phyloP scores from a whole-genome alignment of 495 filamentous ascomycete species.

The Tricharina praecox region DNA sequence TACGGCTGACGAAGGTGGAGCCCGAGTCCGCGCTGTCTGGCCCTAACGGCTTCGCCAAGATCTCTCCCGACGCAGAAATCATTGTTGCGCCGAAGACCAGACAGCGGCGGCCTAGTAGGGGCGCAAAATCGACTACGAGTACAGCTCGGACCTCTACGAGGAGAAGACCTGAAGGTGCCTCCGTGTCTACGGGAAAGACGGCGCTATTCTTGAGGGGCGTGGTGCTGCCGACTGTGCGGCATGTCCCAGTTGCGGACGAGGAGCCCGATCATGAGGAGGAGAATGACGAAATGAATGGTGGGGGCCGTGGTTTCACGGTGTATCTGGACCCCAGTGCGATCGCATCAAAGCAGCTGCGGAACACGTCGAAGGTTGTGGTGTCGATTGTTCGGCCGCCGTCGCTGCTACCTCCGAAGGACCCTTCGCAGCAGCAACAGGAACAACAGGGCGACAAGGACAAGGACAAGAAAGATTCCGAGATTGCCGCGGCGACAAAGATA shows the following conservation, averaged over 20 bases:
- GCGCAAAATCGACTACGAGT: conserved; percentile 48
- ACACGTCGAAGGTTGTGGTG: conserved; percentile 53
- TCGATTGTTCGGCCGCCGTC: conserved; percentile 66
- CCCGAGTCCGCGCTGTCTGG: conserved; percentile 36
- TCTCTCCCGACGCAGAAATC: conserved; percentile 83
- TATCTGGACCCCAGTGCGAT: conserved; percentile 56
- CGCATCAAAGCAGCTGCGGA: conserved; percentile 47
- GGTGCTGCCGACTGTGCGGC: conserved; percentile 31
- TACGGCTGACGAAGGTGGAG: conserved; percentile 31
- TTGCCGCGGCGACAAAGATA: conserved; percentile 42
- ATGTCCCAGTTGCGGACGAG: conserved; percentile 13
- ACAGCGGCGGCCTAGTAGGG: conserved; percentile 29
- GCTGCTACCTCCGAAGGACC: conserved; percentile 56
- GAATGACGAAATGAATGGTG: conserved; percentile 55
- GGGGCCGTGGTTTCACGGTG: conserved; percentile 32
- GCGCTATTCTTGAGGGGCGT: conserved; percentile 58
- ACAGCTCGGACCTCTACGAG: conserved; percentile 48
- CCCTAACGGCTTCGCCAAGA: conserved; percentile 56
- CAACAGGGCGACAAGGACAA: conserved; percentile 43
- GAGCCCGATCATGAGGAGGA: conserved; percentile 39
- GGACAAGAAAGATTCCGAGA: conserved; percentile 19
- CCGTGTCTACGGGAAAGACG: conserved; percentile 42
- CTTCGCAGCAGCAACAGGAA: conserved; percentile 50
- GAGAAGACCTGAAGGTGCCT: conserved; percentile 53
- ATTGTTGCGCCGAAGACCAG: conserved; percentile 85